Evolutionary conservation across 208 protist genomes (phyloP).

Genomic region (Trichomonas vaginalis): DNA sequence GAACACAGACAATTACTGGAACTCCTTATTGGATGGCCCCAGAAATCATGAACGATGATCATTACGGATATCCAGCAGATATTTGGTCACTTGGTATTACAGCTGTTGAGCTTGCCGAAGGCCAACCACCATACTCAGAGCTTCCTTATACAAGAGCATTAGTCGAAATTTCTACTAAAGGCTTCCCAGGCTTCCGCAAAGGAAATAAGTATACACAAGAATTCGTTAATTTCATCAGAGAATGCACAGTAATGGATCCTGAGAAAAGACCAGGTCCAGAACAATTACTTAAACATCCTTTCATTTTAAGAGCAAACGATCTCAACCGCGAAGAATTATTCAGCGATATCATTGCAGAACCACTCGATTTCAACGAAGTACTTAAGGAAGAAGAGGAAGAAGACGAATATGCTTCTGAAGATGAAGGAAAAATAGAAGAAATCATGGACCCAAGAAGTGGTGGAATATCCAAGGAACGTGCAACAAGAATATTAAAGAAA

Average conservation of each 20-base stretch:
- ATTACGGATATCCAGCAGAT: conserved; percentile 23
- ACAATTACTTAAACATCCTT: neutral
- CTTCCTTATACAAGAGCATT: conserved; percentile 4
- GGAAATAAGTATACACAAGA: neutral
- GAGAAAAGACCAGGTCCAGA: neutral
- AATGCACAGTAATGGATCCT: neutral
- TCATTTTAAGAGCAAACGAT: neutral
- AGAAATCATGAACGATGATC: conserved; percentile 23
- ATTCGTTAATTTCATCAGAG: neutral
- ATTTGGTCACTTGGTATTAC: conserved; percentile 34
- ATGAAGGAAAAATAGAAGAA: neutral
- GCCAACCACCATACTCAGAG: conserved; percentile 21
- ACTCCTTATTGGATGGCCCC: conserved; percentile 36
- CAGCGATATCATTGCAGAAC: neutral
- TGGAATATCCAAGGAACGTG: neutral
- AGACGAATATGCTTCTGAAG: neutral
- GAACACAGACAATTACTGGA: neutral
- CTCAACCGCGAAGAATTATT: neutral
- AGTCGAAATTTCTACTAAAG: neutral
- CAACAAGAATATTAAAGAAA: neutral
- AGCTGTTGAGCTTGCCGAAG: conserved; percentile 28
- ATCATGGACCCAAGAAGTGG: neutral
- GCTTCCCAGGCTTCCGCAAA: neutral
- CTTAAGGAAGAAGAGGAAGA: neutral
- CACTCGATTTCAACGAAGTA: neutral